A percentile compares a stretch with the other conserved stretches of the same genome.
Conservation (phyloP, 306 rosid species). For the Urtica urens region DNA sequence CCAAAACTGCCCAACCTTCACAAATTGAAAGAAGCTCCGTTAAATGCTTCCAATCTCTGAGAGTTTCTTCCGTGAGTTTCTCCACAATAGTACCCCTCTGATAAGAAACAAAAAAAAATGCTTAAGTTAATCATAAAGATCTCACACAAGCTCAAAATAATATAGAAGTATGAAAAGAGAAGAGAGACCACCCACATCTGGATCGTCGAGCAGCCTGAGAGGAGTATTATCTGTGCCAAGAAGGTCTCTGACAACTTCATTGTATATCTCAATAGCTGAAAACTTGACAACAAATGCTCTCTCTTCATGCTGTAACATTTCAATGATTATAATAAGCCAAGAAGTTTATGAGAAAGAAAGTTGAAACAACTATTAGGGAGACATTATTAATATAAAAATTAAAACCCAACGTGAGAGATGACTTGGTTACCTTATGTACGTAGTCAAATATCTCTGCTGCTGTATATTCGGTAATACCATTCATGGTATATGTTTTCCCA, state of each 20-base stretch:
- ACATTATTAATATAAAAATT: slow-evolving; percentile 4
- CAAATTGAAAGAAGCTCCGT: slow-evolving; percentile 74
- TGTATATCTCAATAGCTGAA: slow-evolving; percentile 95
- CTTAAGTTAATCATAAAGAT: slow-evolving; percentile 13
- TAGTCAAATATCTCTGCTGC: slow-evolving; percentile 85
- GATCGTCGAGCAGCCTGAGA: slow-evolving; percentile 94
- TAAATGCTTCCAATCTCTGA: slow-evolving; percentile 82
- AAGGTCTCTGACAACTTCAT: slow-evolving; percentile 95
- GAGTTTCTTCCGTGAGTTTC: slow-evolving; percentile 81
- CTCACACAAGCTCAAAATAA: not conserved
- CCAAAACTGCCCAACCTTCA: slow-evolving; percentile 58
- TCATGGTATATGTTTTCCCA: slow-evolving; percentile 98
- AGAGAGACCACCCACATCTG: slow-evolving; percentile 51
- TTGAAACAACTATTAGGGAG: not conserved
- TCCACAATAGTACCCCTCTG: slow-evolving; percentile 83
- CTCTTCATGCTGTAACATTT: slow-evolving; percentile 76
- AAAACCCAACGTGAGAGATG: slow-evolving; percentile 3
- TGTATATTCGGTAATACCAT: slow-evolving; percentile 84
- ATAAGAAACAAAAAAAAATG: slow-evolving; percentile 23
- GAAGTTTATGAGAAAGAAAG: not conserved
- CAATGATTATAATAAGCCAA: slow-evolving; percentile 7
- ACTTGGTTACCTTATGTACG: slow-evolving; percentile 60
- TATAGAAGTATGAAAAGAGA: not conserved
- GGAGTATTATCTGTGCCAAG: slow-evolving; percentile 66
- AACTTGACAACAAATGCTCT: slow-evolving; percentile 85